Evolutionary conservation across 371 early-diverging fungal species (phyloP).

Genomic region (Dichotomocladium elegans): DNA sequence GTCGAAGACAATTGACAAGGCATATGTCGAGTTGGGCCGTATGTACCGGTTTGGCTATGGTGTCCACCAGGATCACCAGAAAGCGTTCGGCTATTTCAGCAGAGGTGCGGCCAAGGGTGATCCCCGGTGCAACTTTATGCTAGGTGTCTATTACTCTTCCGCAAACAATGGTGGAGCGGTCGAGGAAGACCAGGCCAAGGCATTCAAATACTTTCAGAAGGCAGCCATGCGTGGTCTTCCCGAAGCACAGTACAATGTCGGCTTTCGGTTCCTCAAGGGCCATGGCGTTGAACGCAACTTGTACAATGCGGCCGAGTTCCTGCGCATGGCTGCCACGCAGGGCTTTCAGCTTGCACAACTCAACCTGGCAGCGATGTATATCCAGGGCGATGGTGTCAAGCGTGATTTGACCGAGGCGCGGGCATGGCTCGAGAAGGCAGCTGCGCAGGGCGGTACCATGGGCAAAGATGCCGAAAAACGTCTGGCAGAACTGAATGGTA

Average conservation of each 20-base stretch:
- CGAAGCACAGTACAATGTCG: conserved; percentile 51
- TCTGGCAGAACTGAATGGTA: conserved; percentile 21
- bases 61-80: conserved; percentile 41
- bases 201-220: conserved; percentile 46
- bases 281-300: conserved; percentile 33
- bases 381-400: conserved; percentile 40
- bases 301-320: conserved; percentile 45
- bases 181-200: conserved; percentile 36
- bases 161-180: conserved; percentile 5
- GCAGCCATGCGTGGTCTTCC: conserved; percentile 44
- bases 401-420: conserved; percentile 29
- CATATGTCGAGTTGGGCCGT: conserved; percentile 41
- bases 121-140: conserved; percentile 42
- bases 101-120: conserved; percentile 37
- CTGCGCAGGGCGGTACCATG: conserved; percentile 28
- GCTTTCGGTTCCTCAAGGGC: conserved; percentile 34
- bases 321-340: conserved; percentile 43
- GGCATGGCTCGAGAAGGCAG: conserved; percentile 26
- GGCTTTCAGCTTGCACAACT: conserved; percentile 42
- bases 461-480: conserved; percentile 43
- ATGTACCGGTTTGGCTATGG: conserved; percentile 48
- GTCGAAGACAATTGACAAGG: conserved; percentile 27
- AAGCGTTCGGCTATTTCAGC: conserved; percentile 38
- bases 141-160: conserved; percentile 42
- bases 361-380: conserved; percentile 45